Evolutionary conservation across 352 stramenopile genomes (phyloP).

Genomic region (Pythium angustatum): DNA sequence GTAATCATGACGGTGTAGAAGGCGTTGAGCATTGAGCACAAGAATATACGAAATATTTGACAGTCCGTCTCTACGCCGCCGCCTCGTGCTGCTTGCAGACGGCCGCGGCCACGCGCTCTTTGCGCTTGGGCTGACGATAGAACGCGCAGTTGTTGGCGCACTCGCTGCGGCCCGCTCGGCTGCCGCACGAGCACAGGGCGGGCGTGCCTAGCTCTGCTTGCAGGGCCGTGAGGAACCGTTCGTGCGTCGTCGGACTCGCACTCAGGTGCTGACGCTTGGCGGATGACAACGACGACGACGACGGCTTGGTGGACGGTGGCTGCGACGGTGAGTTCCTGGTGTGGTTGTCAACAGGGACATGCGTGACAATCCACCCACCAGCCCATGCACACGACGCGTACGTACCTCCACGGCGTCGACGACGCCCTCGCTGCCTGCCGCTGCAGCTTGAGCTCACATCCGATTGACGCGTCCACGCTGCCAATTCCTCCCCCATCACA

Average conservation of each 20-base stretch:
- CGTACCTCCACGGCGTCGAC: slow-evolving; percentile 59
- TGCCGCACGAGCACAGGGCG: slow-evolving; percentile 55
- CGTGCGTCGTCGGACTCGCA: slow-evolving; percentile 27
- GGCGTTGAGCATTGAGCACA: neutral
- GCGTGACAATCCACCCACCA: neutral
- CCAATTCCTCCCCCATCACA: too few species aligned
- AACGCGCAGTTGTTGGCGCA: slow-evolving; percentile 77
- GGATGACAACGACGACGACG: neutral
- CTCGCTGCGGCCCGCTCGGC: slow-evolving; percentile 8
- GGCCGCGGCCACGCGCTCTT: slow-evolving; percentile 49
- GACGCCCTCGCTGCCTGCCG: slow-evolving; percentile 37
- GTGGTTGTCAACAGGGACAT: neutral
- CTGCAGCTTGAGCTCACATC: slow-evolving; percentile 7
- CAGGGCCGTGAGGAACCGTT: slow-evolving; percentile 53
- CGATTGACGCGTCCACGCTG: slow-evolving; percentile 19
- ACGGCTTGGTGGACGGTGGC: neutral
- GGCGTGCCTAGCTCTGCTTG: slow-evolving; percentile 50
- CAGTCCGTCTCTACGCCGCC: neutral
- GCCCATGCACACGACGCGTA: too few species aligned
- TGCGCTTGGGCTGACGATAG: slow-evolving; percentile 64
- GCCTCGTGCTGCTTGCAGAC: slow-evolving; percentile 66
- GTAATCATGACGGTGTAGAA: slow-evolving; percentile 87
- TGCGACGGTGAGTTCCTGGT: slow-evolving; percentile 3
- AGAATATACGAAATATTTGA: neutral
- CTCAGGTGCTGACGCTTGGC: slow-evolving; percentile 14